These are phyloP conservation scores for Botrytis medusae DNA, from an alignment of 2,329 filamentous ascomycete species.

Conservation along the genomic window DNA sequence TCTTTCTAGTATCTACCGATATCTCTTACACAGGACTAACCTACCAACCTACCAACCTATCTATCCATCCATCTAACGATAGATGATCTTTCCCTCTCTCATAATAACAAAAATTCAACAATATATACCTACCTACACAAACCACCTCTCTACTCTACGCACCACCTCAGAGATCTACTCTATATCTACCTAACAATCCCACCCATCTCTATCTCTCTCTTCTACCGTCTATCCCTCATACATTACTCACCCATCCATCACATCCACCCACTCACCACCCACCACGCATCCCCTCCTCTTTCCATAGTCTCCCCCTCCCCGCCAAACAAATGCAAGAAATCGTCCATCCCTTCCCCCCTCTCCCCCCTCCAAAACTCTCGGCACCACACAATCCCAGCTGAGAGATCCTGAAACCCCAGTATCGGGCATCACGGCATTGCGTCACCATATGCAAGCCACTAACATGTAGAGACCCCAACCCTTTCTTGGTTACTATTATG, in stretches of 20 bases:
- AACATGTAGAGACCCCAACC: not conserved
- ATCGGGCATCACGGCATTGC: not conserved
- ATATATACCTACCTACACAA: too few species aligned
- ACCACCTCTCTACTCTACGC: not conserved
- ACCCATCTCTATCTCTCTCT: not conserved
- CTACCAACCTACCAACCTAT: too few species aligned
- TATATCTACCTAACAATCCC: not conserved
- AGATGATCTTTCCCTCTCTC: too few species aligned
- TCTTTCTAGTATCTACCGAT: too few species aligned
- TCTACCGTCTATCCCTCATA: not conserved
- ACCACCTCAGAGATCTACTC: too few species aligned
- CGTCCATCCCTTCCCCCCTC: not conserved
- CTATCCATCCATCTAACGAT: too few species aligned
- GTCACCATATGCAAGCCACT: not conserved
- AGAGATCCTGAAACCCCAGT: not conserved
- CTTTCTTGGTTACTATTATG: not conserved
- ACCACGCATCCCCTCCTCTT: not conserved
- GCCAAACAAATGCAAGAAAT: not conserved
- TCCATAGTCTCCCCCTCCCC: not conserved
- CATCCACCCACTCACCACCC: not conserved
- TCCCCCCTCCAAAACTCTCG: not conserved
- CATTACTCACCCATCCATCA: too few species aligned
- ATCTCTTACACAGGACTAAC: too few species aligned
- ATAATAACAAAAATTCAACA: too few species aligned
- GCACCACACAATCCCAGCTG: not conserved